Evolutionary conservation across 331 rosid species (phyloP).

Genomic region (Cucumis variabilis): DNA sequence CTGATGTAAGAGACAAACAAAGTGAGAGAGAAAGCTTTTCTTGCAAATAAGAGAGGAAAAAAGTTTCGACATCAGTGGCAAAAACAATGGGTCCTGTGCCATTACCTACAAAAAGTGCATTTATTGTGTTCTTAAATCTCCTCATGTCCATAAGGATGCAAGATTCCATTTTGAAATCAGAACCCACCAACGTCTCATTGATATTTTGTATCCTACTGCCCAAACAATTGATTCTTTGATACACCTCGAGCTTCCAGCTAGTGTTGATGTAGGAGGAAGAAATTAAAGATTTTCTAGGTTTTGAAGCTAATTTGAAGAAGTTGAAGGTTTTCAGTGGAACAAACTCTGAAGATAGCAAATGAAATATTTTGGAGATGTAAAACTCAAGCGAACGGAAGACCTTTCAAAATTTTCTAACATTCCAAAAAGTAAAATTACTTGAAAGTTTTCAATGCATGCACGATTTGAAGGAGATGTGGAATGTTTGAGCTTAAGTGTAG

Average conservation of each 20-base stretch:
- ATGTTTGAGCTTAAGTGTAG: no score
- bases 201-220: constrained; percentile 94
- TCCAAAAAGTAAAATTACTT: no score
- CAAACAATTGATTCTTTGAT: constrained; percentile 95
- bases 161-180: constrained; percentile 94
- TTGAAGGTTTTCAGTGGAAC: no score
- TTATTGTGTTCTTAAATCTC: constrained; percentile 89
- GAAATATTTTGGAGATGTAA: no score
- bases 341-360: no score
- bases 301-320: no score
- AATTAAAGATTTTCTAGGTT: no score
- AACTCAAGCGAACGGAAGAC: no score
- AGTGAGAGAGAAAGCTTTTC: constrained; percentile 36
- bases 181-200: constrained; percentile 96
- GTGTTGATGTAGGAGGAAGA: constrained; percentile 88
- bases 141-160: constrained; percentile 93
- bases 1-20: no score
- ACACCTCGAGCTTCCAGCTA: constrained; percentile 98
- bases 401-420: no score
- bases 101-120: constrained; percentile 84
- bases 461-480: no score
- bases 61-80: constrained; percentile 43
- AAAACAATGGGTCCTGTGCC: constrained; percentile 99
- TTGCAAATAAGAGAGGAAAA: constrained; percentile 87
- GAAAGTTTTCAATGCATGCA: no score